phyloP scores from a whole-genome alignment of 805 yeast genomes.

The Starmera pachycereana region DNA sequence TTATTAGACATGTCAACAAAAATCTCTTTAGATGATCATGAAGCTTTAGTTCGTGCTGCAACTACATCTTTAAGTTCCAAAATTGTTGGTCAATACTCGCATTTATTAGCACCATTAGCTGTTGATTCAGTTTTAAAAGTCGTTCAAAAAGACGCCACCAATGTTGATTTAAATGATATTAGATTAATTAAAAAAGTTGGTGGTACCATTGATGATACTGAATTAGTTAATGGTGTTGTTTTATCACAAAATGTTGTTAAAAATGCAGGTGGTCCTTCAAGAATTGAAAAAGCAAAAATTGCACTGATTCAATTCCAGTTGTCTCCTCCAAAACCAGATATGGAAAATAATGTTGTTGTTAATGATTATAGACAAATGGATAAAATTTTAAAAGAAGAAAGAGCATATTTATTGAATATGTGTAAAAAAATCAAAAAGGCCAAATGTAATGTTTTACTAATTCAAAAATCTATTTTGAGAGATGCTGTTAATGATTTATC shows the following conservation, averaged over 20 bases:
- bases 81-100: slow-evolving; percentile 88
- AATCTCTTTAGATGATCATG: slow-evolving; percentile 71
- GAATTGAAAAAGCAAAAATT: slow-evolving; percentile 92
- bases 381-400: slow-evolving; percentile 93
- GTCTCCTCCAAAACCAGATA: slow-evolving; percentile 88
- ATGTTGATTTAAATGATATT: slow-evolving; percentile 81
- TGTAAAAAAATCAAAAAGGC: slow-evolving; percentile 96
- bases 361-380: slow-evolving; percentile 99
- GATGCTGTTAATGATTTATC: slow-evolving; percentile 87
- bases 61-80: slow-evolving; percentile 89
- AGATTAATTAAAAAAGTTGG: slow-evolving; percentile 90
- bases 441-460: slow-evolving; percentile 81
- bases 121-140: slow-evolving; percentile 89
- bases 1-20: slow-evolving; percentile 76
- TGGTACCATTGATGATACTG: slow-evolving; percentile 96
- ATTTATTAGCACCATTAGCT: slow-evolving; percentile 81
- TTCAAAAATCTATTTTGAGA: slow-evolving; percentile 86
- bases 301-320: slow-evolving; percentile 79
- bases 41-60: slow-evolving; percentile 83
- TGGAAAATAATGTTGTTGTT: slow-evolving; percentile 95
- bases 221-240: slow-evolving; percentile 86
- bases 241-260: slow-evolving; percentile 85
- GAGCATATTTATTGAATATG: slow-evolving; percentile 87
- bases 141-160: slow-evolving; percentile 44
- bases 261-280: slow-evolving; percentile 88